Conservation (phyloP, 495 filamentous ascomycete genomes). For the Aspergillus ellipticus region DNA sequence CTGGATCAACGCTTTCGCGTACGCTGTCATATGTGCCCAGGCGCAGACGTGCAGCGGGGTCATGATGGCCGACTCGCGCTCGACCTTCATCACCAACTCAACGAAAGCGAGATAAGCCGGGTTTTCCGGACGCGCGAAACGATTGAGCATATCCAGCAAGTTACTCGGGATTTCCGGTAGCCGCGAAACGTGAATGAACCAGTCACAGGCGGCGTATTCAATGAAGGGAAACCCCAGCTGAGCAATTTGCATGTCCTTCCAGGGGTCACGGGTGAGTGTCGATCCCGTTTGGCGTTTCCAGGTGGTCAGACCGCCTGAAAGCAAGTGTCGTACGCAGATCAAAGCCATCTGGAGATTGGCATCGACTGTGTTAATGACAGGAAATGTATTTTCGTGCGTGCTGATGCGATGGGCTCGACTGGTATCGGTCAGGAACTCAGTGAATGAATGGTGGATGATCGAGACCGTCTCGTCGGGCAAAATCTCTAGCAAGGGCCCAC, state of each 20-base stretch:
- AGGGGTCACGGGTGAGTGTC: background rate
- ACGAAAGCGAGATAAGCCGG: background rate
- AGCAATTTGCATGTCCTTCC: background rate
- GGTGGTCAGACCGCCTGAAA: background rate
- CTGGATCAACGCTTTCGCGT: background rate
- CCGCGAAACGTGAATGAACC: background rate
- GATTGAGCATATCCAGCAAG: background rate
- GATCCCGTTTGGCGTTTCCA: background rate
- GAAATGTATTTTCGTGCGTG: background rate
- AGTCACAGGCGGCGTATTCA: background rate
- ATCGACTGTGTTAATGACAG: background rate
- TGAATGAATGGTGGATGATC: constrained; percentile 54
- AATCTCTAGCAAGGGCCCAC: constrained; percentile 50
- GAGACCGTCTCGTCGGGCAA: constrained; percentile 45
- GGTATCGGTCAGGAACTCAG: constrained; percentile 39
- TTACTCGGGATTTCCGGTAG: background rate
- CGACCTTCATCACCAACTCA: background rate
- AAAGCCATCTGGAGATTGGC: background rate
- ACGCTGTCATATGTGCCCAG: background rate
- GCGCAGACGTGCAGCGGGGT: background rate
- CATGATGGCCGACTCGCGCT: background rate
- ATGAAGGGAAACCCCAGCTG: background rate
- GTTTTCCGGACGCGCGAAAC: background rate
- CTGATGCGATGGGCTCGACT: background rate
- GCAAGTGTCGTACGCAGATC: background rate